Evolutionary conservation across 495 filamentous ascomycete genomes (phyloP).

Genomic region (Clavariopsis aquatica): DNA sequence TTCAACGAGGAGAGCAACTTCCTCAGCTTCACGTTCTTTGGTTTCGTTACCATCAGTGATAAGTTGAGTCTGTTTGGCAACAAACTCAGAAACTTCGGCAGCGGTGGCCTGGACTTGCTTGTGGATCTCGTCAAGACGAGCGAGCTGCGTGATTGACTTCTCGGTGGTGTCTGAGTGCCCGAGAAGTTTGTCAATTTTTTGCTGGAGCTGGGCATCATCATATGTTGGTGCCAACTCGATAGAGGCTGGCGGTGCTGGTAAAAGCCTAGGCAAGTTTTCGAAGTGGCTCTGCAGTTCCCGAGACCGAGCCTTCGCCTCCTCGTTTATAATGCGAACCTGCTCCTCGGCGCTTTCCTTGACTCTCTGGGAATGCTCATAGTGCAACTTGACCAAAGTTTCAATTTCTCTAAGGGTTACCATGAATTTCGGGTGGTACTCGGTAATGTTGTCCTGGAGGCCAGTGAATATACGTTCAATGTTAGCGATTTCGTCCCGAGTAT

Average conservation of each 20-base stretch:
- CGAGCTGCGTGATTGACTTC: slow-evolving; percentile 61
- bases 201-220: slow-evolving; percentile 65
- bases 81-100: slow-evolving; percentile 80
- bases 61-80: slow-evolving; percentile 73
- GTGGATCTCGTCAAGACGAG: slow-evolving; percentile 85
- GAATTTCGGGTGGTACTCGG: slow-evolving; percentile 82
- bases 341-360: slow-evolving; percentile 41
- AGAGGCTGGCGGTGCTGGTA: slow-evolving; percentile 47
- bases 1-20: slow-evolving; percentile 78
- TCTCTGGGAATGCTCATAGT: slow-evolving; percentile 71
- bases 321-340: slow-evolving; percentile 35
- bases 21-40: slow-evolving; percentile 77
- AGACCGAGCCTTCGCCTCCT: slow-evolving; percentile 40
- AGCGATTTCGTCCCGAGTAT: slow-evolving; percentile 73
- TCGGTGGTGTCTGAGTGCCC: slow-evolving; percentile 55
- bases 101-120: slow-evolving; percentile 85
- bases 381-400: slow-evolving; percentile 74
- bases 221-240: slow-evolving; percentile 53
- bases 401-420: slow-evolving; percentile 79
- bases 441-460: slow-evolving; percentile 70
- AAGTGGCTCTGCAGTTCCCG: slow-evolving; percentile 60
- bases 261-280: slow-evolving; percentile 51
- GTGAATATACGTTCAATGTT: slow-evolving; percentile 70
- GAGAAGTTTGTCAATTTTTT: slow-evolving; percentile 84
- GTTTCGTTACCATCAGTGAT: slow-evolving; percentile 77